These are phyloP conservation scores for Hippophae rhamnoides DNA, from an alignment of 306 rosid species.

Conservation along the genomic window DNA sequence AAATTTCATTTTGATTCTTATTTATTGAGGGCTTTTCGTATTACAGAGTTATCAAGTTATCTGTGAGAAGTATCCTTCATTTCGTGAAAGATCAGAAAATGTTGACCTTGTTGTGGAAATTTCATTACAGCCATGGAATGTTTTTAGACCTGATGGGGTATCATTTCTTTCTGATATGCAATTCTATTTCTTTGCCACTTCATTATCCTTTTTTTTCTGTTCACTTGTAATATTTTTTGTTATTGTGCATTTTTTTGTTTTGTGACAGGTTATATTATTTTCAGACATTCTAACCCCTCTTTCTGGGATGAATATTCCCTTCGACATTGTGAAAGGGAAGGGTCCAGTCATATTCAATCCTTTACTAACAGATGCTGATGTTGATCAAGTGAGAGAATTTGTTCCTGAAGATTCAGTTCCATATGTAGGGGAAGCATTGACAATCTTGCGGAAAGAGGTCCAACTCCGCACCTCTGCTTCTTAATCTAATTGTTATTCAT, in stretches of 20 bases:
- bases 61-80: conserved; percentile 90
- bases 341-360: conserved; percentile 88
- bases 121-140: conserved; percentile 91
- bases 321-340: conserved; percentile 93
- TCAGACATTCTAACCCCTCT: conserved; percentile 97
- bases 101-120: conserved; percentile 90
- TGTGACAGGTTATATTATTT: conserved; percentile 79
- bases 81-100: conserved; percentile 89
- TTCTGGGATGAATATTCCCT: conserved; percentile 95
- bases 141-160: conserved; percentile 96
- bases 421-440: conserved; percentile 87
- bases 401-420: conserved; percentile 93
- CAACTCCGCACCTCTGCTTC: conserved; percentile 12
- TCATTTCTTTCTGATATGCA: conserved; percentile 19
- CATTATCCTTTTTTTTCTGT: conserved; percentile 1
- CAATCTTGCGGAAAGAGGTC: conserved; percentile 82
- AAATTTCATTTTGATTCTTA: conserved; percentile 13
- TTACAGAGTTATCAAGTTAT: conserved; percentile 77
- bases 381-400: conserved; percentile 71
- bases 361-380: conserved; percentile 50
- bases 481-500: conserved; percentile 1
- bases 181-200: background rate
- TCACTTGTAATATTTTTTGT: background rate
- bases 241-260: conserved; percentile 6
- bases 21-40: conserved; percentile 10